Evolutionary conservation across 176 grass and related monocot genomes (phyloP).

Genomic region (Oryza punctata): DNA sequence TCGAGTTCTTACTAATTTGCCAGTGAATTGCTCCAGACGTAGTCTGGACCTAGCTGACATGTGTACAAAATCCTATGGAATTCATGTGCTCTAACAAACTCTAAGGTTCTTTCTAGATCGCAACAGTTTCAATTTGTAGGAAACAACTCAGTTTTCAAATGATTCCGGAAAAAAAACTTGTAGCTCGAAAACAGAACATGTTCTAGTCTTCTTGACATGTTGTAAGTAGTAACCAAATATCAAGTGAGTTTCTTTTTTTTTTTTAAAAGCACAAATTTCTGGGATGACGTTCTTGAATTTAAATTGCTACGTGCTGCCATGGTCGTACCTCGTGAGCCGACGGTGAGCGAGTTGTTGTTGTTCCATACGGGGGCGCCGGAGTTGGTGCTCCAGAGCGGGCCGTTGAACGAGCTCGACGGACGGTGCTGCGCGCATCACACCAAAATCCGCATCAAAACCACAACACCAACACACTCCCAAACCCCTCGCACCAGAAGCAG

Average conservation of each 20-base stretch:
- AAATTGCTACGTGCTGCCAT: too few relatives aligned
- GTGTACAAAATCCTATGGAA: neutral
- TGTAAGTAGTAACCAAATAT: too few relatives aligned
- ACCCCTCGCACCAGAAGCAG: too few relatives aligned
- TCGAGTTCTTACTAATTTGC: too few relatives aligned
- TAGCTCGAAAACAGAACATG: neutral
- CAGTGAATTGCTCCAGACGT: neutral
- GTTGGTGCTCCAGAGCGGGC: constrained; percentile 87
- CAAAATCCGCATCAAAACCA: neutral
- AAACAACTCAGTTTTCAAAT: neutral
- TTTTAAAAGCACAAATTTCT: neutral
- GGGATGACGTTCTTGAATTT: too few relatives aligned
- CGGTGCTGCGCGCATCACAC: constrained; percentile 54
- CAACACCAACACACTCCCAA: neutral
- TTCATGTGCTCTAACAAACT: neutral
- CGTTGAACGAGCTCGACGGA: constrained; percentile 75
- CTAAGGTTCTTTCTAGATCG: too few relatives aligned
- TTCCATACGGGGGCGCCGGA: constrained; percentile 97
- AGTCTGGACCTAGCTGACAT: neutral
- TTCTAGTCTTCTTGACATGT: neutral
- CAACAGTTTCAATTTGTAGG: neutral
- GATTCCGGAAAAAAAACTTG: neutral
- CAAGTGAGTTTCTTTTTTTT: too few relatives aligned
- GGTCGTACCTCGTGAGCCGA: constrained; percentile 73
- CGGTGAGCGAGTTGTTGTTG: constrained; percentile 87